Base-by-base conservation (phyloP, 2,329 filamentous ascomycete genomes). In the Ophiostoma piceae region DNA sequence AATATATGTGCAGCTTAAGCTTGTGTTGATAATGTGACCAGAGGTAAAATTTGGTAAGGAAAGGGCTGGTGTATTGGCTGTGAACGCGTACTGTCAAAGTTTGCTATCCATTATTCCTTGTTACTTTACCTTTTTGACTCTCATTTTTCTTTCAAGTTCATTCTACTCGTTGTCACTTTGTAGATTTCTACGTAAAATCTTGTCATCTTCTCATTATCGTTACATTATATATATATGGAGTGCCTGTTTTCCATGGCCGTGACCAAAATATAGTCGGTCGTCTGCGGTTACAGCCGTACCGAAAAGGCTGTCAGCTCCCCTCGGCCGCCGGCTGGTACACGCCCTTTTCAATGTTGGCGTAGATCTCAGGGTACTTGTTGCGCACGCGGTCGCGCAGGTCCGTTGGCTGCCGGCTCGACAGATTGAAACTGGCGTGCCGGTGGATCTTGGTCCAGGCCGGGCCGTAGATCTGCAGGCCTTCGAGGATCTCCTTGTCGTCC, bases 401-500 rank as follows among this genome's bases (percentile, higher is more conserved):
- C 0, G 87, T 90, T 0, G 87, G 87, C 73, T 88, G 85, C 64
- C 87, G 80, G 71, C 77, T 84, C 4, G 84, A 82, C n/a, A 90
- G 79, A 71, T 86, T 80, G 76, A 87, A 88, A 37, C 80, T 80
- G 16, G 83, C 77, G 71, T 90, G 87, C 47, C 86, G 82, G 75
- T 88, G 87, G 26, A 90, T 90, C 76, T 84, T 86, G 68, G 87
- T 88, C 87, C 88, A 90, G 9, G 86, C 83, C 9, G 87, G 85
- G 0, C 87, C 87, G 75, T 89, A 88, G 3, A 82, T 75, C 54
- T 86, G 79, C 51, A 88, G 83, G 0, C 88, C 88, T 71, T 85
- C 80, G 0, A 89, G 79, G 64, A 90, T 90, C 73, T 88, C 84
- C 39, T 79, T 79, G 74, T 90, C 88, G 71, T 90, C 88, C 72